phyloP scores from a whole-genome alignment of 1,284 basidiomycete genomes.

The Ganoderma leucocontextum region DNA sequence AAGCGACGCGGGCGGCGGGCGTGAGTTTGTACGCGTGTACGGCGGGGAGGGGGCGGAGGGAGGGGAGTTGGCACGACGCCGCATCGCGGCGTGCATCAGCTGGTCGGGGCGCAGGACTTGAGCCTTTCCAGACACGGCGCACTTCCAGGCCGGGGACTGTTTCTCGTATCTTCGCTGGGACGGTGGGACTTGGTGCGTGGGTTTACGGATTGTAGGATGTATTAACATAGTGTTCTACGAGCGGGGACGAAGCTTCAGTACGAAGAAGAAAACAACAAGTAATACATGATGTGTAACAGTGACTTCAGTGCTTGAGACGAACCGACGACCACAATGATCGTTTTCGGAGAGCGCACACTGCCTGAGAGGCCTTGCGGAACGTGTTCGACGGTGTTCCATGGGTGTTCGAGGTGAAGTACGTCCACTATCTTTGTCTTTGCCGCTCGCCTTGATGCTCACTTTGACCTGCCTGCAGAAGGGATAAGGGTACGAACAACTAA shows the following conservation, averaged over 20 bases:
- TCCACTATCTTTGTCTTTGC: background rate
- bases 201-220: conserved; percentile 21
- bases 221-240: conserved; percentile 11
- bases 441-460: too few relatives aligned
- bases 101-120: background rate
- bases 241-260: background rate
- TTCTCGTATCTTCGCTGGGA: background rate
- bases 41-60: background rate
- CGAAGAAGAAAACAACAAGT: background rate
- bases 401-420: background rate
- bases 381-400: too few relatives aligned
- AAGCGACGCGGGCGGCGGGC: conserved; percentile 21
- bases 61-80: background rate
- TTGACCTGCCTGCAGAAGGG: too few relatives aligned
- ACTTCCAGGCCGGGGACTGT: conserved; percentile 11
- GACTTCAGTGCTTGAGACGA: background rate
- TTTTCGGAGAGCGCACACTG: background rate
- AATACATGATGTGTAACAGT: background rate
- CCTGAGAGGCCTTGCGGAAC: too few relatives aligned
- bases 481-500: too few relatives aligned
- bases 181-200: background rate
- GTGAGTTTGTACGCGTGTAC: background rate
- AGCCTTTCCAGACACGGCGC: background rate
- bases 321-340: background rate
- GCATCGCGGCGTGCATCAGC: background rate